Conservation (phyloP, 2,329 filamentous ascomycete genomes). For the Aspergillaceae sp. region DNA sequence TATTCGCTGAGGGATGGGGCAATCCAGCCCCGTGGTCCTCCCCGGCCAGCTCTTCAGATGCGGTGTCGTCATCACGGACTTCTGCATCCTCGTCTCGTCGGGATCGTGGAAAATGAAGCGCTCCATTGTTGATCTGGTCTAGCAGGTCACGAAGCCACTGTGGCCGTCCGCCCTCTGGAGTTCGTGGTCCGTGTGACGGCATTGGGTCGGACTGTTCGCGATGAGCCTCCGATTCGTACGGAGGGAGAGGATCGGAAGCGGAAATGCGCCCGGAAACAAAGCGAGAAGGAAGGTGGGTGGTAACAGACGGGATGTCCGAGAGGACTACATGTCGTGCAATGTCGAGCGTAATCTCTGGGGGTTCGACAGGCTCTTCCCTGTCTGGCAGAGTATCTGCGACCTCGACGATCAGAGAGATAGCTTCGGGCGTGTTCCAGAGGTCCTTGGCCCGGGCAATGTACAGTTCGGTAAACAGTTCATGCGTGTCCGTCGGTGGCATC, state of each 20-base stretch:
- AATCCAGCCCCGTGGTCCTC: constrained; percentile 4
- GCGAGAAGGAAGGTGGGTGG: constrained; percentile 57
- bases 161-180: constrained; percentile 24
- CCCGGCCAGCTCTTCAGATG: constrained; percentile 5
- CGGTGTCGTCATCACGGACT: constrained; percentile 4
- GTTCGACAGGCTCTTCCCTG: constrained; percentile 36
- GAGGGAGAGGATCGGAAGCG: constrained; percentile 76
- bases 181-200: constrained; percentile 22
- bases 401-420: constrained; percentile 59
- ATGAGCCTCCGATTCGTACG: constrained; percentile 41
- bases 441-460: constrained; percentile 72
- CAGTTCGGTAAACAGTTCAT: constrained; percentile 63
- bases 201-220: constrained; percentile 27
- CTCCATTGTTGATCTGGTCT: constrained; percentile 27
- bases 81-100: constrained; percentile 12
- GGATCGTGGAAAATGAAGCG: constrained; percentile 18
- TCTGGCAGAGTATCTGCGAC: constrained; percentile 50
- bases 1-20: constrained; percentile 15
- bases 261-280: constrained; percentile 60
- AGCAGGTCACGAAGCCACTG: constrained; percentile 31
- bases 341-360: constrained; percentile 42
- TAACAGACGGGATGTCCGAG: constrained; percentile 63
- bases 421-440: constrained; percentile 74
- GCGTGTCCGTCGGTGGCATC: constrained; percentile 54
- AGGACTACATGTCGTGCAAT: constrained; percentile 71